Base-by-base conservation (phyloP, 345 rosid species). In the Hirschfeldia incana region DNA sequence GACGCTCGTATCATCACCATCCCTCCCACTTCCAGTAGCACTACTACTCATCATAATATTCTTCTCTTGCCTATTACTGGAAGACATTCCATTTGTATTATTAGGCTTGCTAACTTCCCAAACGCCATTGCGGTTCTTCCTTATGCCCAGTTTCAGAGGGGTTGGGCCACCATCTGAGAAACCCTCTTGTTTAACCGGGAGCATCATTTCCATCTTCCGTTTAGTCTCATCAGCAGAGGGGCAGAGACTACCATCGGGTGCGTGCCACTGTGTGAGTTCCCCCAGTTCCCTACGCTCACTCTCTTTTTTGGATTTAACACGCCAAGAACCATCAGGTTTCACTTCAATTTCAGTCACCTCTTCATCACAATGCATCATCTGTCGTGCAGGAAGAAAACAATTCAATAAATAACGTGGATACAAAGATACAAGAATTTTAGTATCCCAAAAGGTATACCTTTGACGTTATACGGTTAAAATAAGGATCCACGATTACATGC, bases 321-420 rank as follows among this genome's bases (percentile, higher is more conserved):
- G 99, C 99, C 99, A 95, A 72, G 92, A 93, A 73, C 97, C 98
- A 84, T 92, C 91, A 77, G 95, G 97, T 84, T 91, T 92, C 81
- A 92, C 86, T 86, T 92, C 97, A 76, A 92, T 85, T 74, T 92
- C 98, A 11, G 97, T 83, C 62, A 87, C 81, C 67, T 94, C 99
- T 85, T 93, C 98, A 39, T 90, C 91, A 70, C 94, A 95, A 79
- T 86, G 82, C 80, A 83, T 82, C 99, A 93, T 93, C 99, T 95
- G 83, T 44, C 30, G 29, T 21, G 61, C 72, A 74, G 76, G 66
- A 59, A 67, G 72, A 80, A 37, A 70, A 64, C 28, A 72, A 78
- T 10, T 60, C 37, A 65, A 34, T 59, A 39, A 42, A 42, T 42
- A 42, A 39, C 28, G 44, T 15, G 63, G 42, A 49, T 32, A 36